Evolutionary conservation across 805 yeast genomes (phyloP), one percentile per base, ranked within the genome.

Genomic region (Spathaspora gorwiae): DNA sequence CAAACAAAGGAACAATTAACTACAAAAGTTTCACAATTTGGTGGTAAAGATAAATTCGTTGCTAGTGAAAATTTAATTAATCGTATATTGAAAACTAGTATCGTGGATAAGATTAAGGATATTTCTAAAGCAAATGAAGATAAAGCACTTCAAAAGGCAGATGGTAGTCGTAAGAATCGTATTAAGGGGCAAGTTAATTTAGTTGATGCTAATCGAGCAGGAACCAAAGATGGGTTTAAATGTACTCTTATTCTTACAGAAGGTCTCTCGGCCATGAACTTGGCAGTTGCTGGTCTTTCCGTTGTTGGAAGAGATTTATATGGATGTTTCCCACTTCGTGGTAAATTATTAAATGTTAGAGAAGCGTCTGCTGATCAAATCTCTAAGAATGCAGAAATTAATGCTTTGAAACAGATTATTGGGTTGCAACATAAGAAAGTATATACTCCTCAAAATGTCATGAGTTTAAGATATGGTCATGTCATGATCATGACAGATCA

Each of bases 401-500:
- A 89, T 63, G 96, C 97, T 3, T 79, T 94, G 57, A 94, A 94
- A 61, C 90, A 92, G 61, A 94, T 94, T 55, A 86, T 94, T 72
- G 99, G 99, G 15, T 72, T 94, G 45, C 97, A 90, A 64, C 99
- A 94, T 66, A 89, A 86, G 56, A 92, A 89, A 66, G 74, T 73
- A 37, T 94, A 94, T 61, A 68, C 63, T 14, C 47, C 63, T 0
- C 83, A 81, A 15, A 84, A 83, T 52, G 73, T 86, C 12, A 78
- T 79, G 46, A 81, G 84, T 4, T 72, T 94, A 50, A 81, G 99
- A 62, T 94, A 94, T 60, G 99, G 99, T 33, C 96, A 90, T 62
- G 78, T 94, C 42, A 94, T 94, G 98, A 90, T 94, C 61, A 94
- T 94, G 98, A 90, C 99, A 6, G 99, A 94, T 85, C 99, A 94